phyloP scores from a whole-genome alignment of 163 green algal genomes.

The Chlamydomonas reinhardtii region DNA sequence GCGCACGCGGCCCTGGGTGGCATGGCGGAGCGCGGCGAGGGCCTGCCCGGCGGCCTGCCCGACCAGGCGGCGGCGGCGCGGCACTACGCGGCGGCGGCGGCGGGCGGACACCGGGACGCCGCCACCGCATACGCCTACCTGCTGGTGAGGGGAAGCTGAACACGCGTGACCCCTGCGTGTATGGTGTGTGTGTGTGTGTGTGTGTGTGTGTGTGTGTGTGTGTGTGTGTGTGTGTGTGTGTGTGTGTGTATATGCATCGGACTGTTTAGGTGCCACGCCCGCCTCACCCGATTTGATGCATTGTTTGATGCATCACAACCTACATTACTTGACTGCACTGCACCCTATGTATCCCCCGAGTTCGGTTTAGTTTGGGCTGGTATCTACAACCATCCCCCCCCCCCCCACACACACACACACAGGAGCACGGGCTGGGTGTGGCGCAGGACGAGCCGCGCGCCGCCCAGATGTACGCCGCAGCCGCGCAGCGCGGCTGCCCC shows the following conservation, averaged over 20 bases:
- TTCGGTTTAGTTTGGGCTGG: too few relatives aligned
- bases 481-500: constrained; percentile 44
- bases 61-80: constrained; percentile 17
- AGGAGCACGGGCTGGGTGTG: constrained; percentile 41
- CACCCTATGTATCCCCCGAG: too few relatives aligned
- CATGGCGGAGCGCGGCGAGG: constrained; percentile 44
- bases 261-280: too few relatives aligned
- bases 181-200: too few relatives aligned
- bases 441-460: constrained; percentile 17
- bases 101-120: constrained; percentile 39
- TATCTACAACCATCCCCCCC: too few relatives aligned
- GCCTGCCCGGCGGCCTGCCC: not conserved
- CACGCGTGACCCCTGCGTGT: too few relatives aligned
- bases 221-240: too few relatives aligned
- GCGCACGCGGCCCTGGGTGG: constrained; percentile 32
- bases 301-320: too few relatives aligned
- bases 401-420: not conserved
- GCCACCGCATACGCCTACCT: constrained; percentile 40
- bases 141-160: constrained; percentile 6
- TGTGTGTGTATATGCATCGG: too few relatives aligned
- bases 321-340: too few relatives aligned
- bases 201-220: too few relatives aligned
- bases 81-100: constrained; percentile 38
- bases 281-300: too few relatives aligned
- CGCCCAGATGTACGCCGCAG: constrained; percentile 36